Base-by-base conservation (phyloP, 2,329 filamentous ascomycete genomes). In the Claviceps purpurea region DNA sequence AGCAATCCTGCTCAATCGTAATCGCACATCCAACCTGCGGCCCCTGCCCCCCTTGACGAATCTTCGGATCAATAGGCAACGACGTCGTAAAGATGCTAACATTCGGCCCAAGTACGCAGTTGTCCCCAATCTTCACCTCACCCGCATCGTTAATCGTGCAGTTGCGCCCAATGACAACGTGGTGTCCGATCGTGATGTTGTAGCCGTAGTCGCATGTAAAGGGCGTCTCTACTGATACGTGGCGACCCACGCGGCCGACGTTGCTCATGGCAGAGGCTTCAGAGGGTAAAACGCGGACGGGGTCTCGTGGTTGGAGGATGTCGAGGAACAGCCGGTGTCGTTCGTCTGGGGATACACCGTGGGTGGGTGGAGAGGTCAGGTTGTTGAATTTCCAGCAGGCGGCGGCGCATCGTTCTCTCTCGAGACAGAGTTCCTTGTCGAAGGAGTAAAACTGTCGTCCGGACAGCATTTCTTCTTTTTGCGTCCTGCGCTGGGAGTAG, bases 191-290 rank as follows among this genome's bases (percentile, higher is more conserved):
- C 47, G 79, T 78, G 60, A 97, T 85, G 65, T 98, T 97, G 70
- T 95, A 97, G 0, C 93, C 93, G 62, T 96, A 96, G 62, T 96
- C 89, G 65, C 91, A 96, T 47, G 77, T 83, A 66, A 98, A 97
- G 0, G 91, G 91, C 2, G 87, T 82, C 61, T 95, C 89, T 26
- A 98, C 85, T 43, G 84, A 75, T 5, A 87, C 84, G 52, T 84
- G 81, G 16, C 82, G 78, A n/a, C 88, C 88, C 5, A 93, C 78
- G 24, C 74, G 78, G 52, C 79, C 87, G 52, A 72, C 63, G 59
- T 77, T 74, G 42, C 73, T 74, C 51, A 77, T 65, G 10, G 76
- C 69, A 46, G 75, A 74, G 41, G 72, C 69, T 58, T 76, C 68
- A 5, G 73, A 72, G 2, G 77, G 77, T n/a, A 81, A 77, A 41